Conservation (phyloP, 495 filamentous ascomycete genomes). For the Coniosporium apollinis region DNA sequence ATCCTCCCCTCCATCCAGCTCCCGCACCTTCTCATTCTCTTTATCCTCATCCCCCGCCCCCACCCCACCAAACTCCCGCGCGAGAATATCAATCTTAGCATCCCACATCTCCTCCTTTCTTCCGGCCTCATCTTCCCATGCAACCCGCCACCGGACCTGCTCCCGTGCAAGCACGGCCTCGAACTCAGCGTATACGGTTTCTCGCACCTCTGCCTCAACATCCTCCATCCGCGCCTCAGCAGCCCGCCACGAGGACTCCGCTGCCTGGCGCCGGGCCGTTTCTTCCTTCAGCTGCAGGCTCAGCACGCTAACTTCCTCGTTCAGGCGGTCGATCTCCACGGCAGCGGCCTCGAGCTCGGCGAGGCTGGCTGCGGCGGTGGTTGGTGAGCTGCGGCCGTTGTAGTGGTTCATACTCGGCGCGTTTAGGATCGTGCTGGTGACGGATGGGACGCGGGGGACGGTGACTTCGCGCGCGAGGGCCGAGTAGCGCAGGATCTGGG, state of each 20-base stretch:
- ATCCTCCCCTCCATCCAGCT: slow-evolving; percentile 8
- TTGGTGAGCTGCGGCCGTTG: slow-evolving; percentile 33
- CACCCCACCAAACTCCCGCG: slow-evolving; percentile 35
- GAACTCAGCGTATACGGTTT: slow-evolving; percentile 77
- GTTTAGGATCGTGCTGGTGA: slow-evolving; percentile 44
- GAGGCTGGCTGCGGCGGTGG: slow-evolving; percentile 26
- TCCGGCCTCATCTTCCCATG: slow-evolving; percentile 49
- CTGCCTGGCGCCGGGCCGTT: slow-evolving; percentile 37
- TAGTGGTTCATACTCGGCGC: slow-evolving; percentile 18
- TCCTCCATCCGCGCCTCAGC: slow-evolving; percentile 36
- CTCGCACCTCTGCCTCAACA: slow-evolving; percentile 74
- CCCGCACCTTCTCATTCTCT: slow-evolving; percentile 14
- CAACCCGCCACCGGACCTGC: slow-evolving; percentile 56
- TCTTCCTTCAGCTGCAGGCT: slow-evolving; percentile 42
- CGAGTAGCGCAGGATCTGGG: slow-evolving; percentile 89
- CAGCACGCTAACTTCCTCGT: slow-evolving; percentile 52
- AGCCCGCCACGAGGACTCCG: slow-evolving; percentile 22
- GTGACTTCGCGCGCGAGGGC: slow-evolving; percentile 88
- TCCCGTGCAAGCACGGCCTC: slow-evolving; percentile 59
- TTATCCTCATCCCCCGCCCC: slow-evolving; percentile 10
- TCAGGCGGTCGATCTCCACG: slow-evolving; percentile 55
- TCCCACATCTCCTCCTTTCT: slow-evolving; percentile 69
- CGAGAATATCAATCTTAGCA: slow-evolving; percentile 74
- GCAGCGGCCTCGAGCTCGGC: slow-evolving; percentile 64
- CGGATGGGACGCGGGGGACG: slow-evolving; percentile 70